Base-by-base conservation (phyloP, 164 flowering plant species). In the Platanus orientalis region DNA sequence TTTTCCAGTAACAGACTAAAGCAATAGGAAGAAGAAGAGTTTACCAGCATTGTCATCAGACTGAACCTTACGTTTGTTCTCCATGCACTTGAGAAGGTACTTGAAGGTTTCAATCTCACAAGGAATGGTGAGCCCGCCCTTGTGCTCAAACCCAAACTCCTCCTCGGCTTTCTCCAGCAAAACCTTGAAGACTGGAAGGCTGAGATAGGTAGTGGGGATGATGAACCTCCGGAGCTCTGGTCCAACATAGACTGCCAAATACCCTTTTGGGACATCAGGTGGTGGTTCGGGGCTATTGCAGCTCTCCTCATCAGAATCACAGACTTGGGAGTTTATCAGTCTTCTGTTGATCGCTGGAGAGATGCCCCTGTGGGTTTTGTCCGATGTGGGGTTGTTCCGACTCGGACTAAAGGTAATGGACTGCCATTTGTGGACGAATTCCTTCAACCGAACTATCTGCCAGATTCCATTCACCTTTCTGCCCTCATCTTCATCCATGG, bases 81-180 rank as follows among this genome's bases (percentile, higher is more conserved):
- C 90, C 74, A 89, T 81, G 79, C 84, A 84, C 60, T 86, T 81
- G 20, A 89, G 85, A n/a, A 92, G 80, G 65, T 76, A 92, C 75
- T 92, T 92, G 76, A 92, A 89, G 26, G 91, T 89, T 87, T 92
- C 96, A 26, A 78, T 82, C 71, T 92, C 96, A 54, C 96, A 92
- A 6, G 96, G 98, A 54, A 92, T 73, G 4, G 95, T 89, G 61
- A 92, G 84, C 20, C 72, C 96, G 62, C 96, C 98, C 55, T 73
- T 69, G 56, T 83, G 89, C 57, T 86, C 83, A 73, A 84, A 92
- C 34, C 98, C 98, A 65, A 83, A 90, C 74, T 92, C 98, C 77
- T 92, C 96, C 76, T 85, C 96, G 0, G 75, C 89, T 75, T 92
- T 92, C 67, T 90, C 90, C 30, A 92, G 74, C 73, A 90, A 55